Percentiles rank a stretch among this genome's conserved stretches.
phyloP scores from a whole-genome alignment of 2,329 filamentous ascomycete species.

The Trichoderma sp. region DNA sequence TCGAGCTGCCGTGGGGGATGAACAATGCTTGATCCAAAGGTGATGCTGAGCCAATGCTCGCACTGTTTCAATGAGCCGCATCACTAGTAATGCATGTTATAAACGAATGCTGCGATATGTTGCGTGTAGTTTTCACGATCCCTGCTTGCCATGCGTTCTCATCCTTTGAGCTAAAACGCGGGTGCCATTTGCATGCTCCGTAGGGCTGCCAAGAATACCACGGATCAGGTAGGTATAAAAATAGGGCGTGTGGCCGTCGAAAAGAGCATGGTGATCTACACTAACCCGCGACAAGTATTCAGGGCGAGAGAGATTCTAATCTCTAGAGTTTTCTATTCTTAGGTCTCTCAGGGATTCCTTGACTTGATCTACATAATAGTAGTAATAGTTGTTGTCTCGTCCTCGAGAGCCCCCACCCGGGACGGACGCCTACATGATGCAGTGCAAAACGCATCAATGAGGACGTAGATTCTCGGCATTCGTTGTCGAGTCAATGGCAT shows the following conservation, averaged over 20 bases:
- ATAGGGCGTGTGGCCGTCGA: neutral
- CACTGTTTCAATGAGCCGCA: neutral
- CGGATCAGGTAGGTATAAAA: neutral
- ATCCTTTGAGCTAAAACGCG: neutral
- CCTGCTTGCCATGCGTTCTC: slow-evolving; percentile 6
- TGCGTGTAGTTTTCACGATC: neutral
- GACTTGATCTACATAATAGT: neutral
- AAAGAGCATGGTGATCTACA: slow-evolving; percentile 4
- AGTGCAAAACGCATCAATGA: neutral
- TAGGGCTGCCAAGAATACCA: slow-evolving; percentile 12
- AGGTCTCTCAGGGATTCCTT: neutral
- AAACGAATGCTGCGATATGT: neutral
- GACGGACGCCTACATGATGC: neutral
- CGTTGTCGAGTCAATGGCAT: neutral
- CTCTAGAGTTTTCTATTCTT: neutral
- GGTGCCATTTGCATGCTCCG: neutral
- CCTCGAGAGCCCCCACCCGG: neutral
- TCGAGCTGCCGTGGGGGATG: neutral
- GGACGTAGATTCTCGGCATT: neutral
- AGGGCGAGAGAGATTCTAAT: neutral
- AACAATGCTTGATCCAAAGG: neutral
- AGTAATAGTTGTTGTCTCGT: neutral
- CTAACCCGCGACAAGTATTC: slow-evolving; percentile 12
- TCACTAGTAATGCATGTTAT: neutral
- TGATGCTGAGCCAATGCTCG: neutral